These are phyloP conservation scores for Pelargonium fulgidum DNA, from an alignment of 441 rosid genomes.

Conservation along the genomic window DNA sequence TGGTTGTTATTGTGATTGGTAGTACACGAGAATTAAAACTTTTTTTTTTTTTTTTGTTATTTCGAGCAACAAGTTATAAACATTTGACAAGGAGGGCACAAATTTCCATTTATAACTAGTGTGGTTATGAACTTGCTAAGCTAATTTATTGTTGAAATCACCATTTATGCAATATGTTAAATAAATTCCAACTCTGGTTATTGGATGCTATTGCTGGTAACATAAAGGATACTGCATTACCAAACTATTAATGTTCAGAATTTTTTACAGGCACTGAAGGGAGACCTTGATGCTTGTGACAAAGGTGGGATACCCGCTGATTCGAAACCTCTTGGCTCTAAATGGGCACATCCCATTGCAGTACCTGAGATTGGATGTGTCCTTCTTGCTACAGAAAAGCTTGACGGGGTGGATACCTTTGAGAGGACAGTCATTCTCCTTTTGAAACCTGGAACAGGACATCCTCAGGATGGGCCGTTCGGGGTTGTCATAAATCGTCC, in stretches of 20 bases:
- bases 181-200: background rate
- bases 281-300: conserved; percentile 43
- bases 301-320: conserved; percentile 35
- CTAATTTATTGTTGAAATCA: background rate
- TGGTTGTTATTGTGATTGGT: background rate
- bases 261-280: conserved; percentile 50
- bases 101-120: too few species aligned
- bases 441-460: conserved; percentile 69
- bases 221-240: background rate
- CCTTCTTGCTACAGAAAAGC: conserved; percentile 90
- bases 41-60: background rate
- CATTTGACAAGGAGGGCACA: too few species aligned
- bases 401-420: conserved; percentile 68
- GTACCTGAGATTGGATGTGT: conserved; percentile 89
- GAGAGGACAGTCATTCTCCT: conserved; percentile 86
- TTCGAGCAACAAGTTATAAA: background rate
- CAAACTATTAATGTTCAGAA: background rate
- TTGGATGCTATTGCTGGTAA: background rate
- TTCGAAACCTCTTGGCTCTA: conserved; percentile 45
- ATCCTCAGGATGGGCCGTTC: conserved; percentile 82
- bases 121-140: too few species aligned
- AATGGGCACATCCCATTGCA: conserved; percentile 94
- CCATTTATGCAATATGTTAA: background rate
- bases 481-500: conserved; percentile 89
- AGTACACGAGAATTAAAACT: background rate